Conservation (phyloP, 2,329 filamentous ascomycete species). For the Fusarium sp. region DNA sequence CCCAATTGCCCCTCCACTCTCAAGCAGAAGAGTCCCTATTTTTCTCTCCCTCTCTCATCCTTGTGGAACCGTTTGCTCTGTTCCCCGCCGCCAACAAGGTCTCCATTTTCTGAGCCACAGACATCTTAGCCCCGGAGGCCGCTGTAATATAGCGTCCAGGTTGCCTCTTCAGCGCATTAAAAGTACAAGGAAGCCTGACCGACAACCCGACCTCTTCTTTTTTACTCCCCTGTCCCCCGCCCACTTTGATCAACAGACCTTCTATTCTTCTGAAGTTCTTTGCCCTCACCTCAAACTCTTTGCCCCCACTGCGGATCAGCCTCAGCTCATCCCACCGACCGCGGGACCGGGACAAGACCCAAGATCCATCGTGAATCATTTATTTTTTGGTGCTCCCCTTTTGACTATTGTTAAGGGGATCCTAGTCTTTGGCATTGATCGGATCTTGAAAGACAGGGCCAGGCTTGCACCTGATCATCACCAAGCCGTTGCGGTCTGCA, state of each 20-base stretch:
- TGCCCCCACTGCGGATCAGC: conserved; percentile 39
- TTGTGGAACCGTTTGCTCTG: background rate
- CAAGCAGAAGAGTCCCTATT: conserved; percentile 20
- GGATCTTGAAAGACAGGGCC: conserved; percentile 33
- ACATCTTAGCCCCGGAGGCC: conserved; percentile 36
- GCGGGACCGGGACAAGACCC: conserved; percentile 36
- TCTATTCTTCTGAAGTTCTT: conserved; percentile 4
- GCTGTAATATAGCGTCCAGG: conserved; percentile 36
- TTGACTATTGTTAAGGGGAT: conserved; percentile 32
- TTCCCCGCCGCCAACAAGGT: conserved; percentile 39
- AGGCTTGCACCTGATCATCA: conserved; percentile 25
- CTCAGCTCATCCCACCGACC: conserved; percentile 39
- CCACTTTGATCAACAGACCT: conserved; percentile 21
- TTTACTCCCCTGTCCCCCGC: conserved; percentile 1
- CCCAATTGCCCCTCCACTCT: conserved; percentile 11
- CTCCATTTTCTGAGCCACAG: conserved; percentile 30
- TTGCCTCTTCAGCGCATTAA: conserved; percentile 30
- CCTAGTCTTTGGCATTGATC: conserved; percentile 19
- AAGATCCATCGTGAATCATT: conserved; percentile 37
- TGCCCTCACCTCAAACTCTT: conserved; percentile 1
- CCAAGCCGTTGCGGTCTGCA: conserved; percentile 24
- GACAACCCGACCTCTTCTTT: conserved; percentile 29
- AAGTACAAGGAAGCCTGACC: conserved; percentile 22
- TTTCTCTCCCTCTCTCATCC: background rate
- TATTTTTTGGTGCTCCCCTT: conserved; percentile 19